Base-by-base conservation (phyloP, 176 grass and related monocot species). In the Secale cereale region DNA sequence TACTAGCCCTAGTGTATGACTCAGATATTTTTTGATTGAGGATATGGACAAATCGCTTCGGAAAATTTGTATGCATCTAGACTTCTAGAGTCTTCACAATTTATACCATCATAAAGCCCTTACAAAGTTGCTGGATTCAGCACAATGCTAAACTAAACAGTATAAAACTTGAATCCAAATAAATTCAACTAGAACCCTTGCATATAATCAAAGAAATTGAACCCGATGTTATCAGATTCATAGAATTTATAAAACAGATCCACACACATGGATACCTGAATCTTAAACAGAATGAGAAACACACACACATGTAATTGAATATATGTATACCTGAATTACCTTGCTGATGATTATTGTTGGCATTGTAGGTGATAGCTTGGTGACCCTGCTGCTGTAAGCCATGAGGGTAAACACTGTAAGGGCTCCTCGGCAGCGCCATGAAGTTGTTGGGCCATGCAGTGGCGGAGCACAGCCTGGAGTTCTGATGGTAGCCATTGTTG, bases 271-370 rank as follows among this genome's bases (percentile, higher is more conserved):
- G 16, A 52, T 52, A 52, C 16, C 48, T 23, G 10, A 43, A 43
- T 43, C n/a, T 41, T 73, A 14, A 46, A 39, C 25, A 20, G 46
- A 74, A 25, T 22, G 59, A 16, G 13, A 72, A 19, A 74, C 48
- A 52, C 48, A 52, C 45, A 48, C 16, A 50, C 46, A 50, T 50
- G 15, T 50, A 50, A 6, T 17, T 50, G 13, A 16, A 50, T 7
- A 16, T 50, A 56, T 56, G 19, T 40, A 59, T 91, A 91, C 85
- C 89, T 87, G 70, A 50, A 61, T 46, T 46, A 46, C 80, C 19
- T 50, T 79, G 73, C 40, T 70, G 68, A 19, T 84, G 60, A n/a
- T 59, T 70, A 39, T 31, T 79, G 66, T 3, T 83, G 46, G 14
- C 41, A 27, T 74, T 43, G 8, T 80, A 83, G 13, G 64, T 37